A percentile compares a stretch with the other conserved stretches of the same genome.
Conservation (phyloP, 345 rosid species). For the Citrus sp. region DNA sequence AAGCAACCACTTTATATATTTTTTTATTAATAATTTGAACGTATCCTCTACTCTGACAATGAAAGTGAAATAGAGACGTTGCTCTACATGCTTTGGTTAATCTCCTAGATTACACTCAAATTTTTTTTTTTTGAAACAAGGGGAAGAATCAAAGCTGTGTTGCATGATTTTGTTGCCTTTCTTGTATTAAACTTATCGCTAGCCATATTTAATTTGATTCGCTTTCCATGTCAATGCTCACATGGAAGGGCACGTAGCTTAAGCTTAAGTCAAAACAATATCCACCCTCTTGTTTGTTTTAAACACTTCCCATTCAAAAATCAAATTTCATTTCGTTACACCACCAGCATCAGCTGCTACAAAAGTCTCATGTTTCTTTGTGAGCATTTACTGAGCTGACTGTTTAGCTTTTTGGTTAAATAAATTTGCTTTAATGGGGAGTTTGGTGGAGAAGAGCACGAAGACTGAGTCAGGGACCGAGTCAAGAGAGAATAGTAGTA, state of each 20-base stretch:
- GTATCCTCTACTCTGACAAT: slow-evolving; percentile 19
- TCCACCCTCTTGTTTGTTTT: background rate
- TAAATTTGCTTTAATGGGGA: slow-evolving; percentile 43
- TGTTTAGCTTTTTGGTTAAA: slow-evolving; percentile 5
- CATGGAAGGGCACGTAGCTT: too few relatives aligned
- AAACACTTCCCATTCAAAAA: slow-evolving; percentile 33
- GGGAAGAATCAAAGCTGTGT: too few relatives aligned
- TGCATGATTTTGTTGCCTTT: slow-evolving; percentile 1
- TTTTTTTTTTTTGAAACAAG: too few relatives aligned
- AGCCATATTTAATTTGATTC: too few relatives aligned
- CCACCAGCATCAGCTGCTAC: too few relatives aligned
- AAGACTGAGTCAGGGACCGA: slow-evolving; percentile 45
- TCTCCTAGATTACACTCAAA: too few relatives aligned
- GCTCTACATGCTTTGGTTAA: background rate
- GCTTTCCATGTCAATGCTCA: too few relatives aligned
- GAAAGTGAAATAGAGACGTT: slow-evolving; percentile 49
- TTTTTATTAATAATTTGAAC: slow-evolving; percentile 47
- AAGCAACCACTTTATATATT: background rate
- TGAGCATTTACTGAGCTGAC: background rate
- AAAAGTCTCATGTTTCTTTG: background rate
- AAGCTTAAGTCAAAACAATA: background rate
- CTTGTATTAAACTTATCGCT: background rate
- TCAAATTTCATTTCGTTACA: slow-evolving; percentile 22
- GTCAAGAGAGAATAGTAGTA: slow-evolving; percentile 52
- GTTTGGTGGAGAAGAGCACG: slow-evolving; percentile 44